Base-by-base conservation (phyloP, 495 filamentous ascomycete species). In the Aspergillus funiculosus region DNA sequence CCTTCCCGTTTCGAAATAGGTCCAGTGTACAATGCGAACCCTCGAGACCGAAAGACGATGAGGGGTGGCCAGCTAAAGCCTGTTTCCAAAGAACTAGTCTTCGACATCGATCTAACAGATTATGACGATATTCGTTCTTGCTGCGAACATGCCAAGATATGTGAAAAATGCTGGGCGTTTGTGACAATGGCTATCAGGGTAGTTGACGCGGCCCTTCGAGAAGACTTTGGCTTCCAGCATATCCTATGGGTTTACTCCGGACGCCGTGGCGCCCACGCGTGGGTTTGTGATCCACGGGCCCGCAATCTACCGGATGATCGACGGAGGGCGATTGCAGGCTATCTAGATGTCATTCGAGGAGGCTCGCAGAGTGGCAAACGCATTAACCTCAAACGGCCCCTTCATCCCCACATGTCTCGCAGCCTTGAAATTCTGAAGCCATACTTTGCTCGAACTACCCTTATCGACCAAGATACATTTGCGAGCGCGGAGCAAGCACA, bases 241-340 rank as follows among this genome's bases (percentile, higher is more conserved):
- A 89, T 98, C 51, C 74, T 98, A 55, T 98, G 92, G 92, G 90
- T 98, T 1, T 98, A 96, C 64, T 97, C 92, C 0, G 92, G 92
- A 25, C 85, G 92, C 59, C 79, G 92, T 79, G 92, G 92, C 63
- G 89, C 83, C 11, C 92, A 98, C 81, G 92, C 91, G 6, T 98
- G 92, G 92, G 86, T 98, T n/a, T 95, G 91, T 60, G 92, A 98
- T 64, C 85, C 83, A 47, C 79, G 81, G 36, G 92, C 89, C 3
- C 76, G 92, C 46, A 71, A 72, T 27, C 74, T 98, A 66, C 83
- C 94, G 54, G 92, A 97, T 59, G 71, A 80, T 39, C 87, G 86
- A 55, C 76, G 92, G 22, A 81, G 79, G 48, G 86, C 89, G 2
- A 77, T 98, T 34, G 87, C 87, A 3, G 79, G 82, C 6, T 97